These are phyloP conservation scores for Cicer chorassanicum DNA, from an alignment of 306 rosid species.

Conservation along the genomic window DNA sequence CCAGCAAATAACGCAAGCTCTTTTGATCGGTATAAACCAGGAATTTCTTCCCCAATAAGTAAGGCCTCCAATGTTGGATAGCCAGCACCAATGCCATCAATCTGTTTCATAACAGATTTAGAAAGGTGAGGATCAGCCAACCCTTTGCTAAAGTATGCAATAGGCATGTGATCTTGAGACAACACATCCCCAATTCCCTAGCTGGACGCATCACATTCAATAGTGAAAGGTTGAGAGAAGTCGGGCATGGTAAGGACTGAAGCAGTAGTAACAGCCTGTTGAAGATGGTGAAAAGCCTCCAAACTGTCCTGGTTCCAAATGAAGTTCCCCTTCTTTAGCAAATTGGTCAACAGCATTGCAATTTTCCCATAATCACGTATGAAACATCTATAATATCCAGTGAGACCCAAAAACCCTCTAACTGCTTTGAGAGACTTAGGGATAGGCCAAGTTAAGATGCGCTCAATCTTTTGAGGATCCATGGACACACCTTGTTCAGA, in stretches of 20 bases:
- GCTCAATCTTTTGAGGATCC: no score
- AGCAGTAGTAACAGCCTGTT: not conserved
- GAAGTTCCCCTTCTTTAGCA: no score
- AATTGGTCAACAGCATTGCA: no score
- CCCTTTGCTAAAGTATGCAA: not conserved
- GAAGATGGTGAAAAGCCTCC: no score
- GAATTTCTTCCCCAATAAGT: not conserved
- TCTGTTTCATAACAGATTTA: not conserved
- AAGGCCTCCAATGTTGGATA: not conserved
- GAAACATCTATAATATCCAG: no score
- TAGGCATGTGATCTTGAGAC: not conserved
- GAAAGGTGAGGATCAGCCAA: not conserved
- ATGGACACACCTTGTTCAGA: no score
- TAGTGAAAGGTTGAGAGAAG: not conserved
- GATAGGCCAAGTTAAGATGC: no score
- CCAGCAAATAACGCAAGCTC: not conserved
- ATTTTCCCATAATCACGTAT: no score
- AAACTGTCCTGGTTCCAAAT: no score
- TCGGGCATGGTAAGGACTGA: not conserved
- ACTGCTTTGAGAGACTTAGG: no score
- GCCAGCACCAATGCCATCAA: not conserved
- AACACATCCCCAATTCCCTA: not conserved
- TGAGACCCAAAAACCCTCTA: no score
- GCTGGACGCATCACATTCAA: not conserved
- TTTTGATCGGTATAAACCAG: not conserved